Evolutionary conservation across 352 stramenopile genomes (phyloP).

Genomic region (Aphanomyces euteiches): DNA sequence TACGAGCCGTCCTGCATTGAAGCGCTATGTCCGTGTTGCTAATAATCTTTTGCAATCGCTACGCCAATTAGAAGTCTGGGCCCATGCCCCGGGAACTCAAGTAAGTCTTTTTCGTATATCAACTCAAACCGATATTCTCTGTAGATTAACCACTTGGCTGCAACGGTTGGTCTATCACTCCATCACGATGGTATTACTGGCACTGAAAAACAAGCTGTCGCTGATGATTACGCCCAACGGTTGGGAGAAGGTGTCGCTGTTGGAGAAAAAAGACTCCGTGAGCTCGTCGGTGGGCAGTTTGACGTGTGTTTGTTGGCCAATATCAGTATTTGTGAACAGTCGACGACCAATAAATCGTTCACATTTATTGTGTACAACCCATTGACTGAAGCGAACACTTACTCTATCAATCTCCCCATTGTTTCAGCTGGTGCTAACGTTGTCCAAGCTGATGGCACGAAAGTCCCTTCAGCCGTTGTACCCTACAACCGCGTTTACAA

Average conservation of each 20-base stretch:
- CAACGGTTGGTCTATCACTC: slow-evolving; percentile 89
- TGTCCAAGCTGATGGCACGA: slow-evolving; percentile 36
- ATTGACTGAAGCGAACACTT: slow-evolving; percentile 49
- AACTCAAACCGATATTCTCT: not conserved
- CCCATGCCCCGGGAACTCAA: not conserved
- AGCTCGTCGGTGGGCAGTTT: slow-evolving; percentile 63
- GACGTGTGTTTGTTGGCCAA: slow-evolving; percentile 81
- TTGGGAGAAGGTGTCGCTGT: slow-evolving; percentile 81
- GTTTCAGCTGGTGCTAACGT: slow-evolving; percentile 44
- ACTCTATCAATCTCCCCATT: slow-evolving; percentile 62
- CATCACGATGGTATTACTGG: slow-evolving; percentile 96
- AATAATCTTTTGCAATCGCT: slow-evolving; percentile 87
- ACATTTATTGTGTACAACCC: slow-evolving; percentile 72
- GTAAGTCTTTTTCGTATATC: not conserved
- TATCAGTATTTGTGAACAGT: slow-evolving; percentile 87
- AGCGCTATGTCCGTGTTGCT: slow-evolving; percentile 86
- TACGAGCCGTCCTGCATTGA: slow-evolving; percentile 90
- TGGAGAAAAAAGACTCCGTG: slow-evolving; percentile 61
- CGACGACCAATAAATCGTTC: slow-evolving; percentile 56
- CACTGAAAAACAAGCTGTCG: slow-evolving; percentile 94
- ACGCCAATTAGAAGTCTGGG: slow-evolving; percentile 82
- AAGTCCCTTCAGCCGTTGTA: slow-evolving; percentile 46
- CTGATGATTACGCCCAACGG: slow-evolving; percentile 92
- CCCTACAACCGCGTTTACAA: slow-evolving; percentile 40
- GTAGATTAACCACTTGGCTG: slow-evolving; percentile 33